Percentiles rank a stretch among this genome's conserved stretches.
These are phyloP conservation scores for Taxawa tesnikishii DNA, from an alignment of 2,329 filamentous ascomycete species.

Conservation along the genomic window DNA sequence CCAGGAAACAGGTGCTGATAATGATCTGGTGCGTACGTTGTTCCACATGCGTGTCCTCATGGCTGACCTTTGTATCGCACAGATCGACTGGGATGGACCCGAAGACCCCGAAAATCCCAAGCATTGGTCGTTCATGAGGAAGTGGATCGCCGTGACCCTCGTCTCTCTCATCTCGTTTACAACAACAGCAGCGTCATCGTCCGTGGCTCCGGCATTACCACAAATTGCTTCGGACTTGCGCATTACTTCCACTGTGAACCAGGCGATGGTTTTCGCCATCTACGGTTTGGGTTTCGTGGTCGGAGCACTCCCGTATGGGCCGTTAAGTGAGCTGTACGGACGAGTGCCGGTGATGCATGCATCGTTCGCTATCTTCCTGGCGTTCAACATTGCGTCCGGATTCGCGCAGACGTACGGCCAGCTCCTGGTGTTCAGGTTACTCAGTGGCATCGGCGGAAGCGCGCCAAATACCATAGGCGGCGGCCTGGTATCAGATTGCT, in stretches of 20 bases:
- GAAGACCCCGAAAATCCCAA: constrained; percentile 24
- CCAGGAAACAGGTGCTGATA: no score
- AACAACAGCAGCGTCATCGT: constrained; percentile 3
- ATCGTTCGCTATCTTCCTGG: constrained; percentile 4
- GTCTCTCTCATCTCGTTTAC: constrained; percentile 7
- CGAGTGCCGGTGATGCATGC: constrained; percentile 5
- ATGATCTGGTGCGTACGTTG: no score
- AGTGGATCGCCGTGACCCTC: constrained; percentile 23
- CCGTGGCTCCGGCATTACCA: constrained; percentile 4
- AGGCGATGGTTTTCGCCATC: constrained; percentile 4
- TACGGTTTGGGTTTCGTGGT: constrained; percentile 5
- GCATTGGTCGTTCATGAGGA: constrained; percentile 21
- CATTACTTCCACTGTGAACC: constrained; percentile 2
- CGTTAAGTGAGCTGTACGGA: constrained; percentile 19
- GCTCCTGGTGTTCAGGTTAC: constrained; percentile 5
- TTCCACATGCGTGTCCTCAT: no score
- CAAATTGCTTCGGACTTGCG: constrained; percentile 3
- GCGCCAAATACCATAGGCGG: constrained; percentile 3
- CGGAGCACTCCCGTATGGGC: constrained; percentile 12
- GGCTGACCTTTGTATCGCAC: no score
- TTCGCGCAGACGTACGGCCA: constrained; percentile 5
- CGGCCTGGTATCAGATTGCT: constrained; percentile 7
- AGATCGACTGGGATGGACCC: constrained; percentile 6
- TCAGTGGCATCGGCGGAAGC: constrained; percentile 6
- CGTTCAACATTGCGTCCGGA: constrained; percentile 5